Evolutionary conservation across 1,284 basidiomycete species (phyloP).

Genomic region (Paramarasmius palmivorus): DNA sequence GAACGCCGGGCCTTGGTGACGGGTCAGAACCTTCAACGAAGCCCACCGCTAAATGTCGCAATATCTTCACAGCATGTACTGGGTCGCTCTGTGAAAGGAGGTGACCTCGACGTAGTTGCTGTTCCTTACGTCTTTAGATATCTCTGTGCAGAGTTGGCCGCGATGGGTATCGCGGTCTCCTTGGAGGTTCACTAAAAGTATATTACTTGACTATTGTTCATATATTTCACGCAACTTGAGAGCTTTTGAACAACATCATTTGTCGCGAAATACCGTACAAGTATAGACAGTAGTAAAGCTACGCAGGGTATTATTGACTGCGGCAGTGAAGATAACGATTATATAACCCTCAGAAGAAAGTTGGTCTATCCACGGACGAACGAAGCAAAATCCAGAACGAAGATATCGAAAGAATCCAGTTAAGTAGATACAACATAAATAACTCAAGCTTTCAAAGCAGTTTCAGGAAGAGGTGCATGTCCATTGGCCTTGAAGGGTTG

Average conservation of each 20-base stretch:
- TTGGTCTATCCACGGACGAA: background rate
- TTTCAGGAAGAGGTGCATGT: background rate
- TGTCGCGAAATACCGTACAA: background rate
- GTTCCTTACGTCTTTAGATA: slow-evolving; percentile 96
- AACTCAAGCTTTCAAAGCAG: slow-evolving; percentile 1
- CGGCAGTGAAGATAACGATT: too few species aligned
- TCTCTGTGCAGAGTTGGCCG: slow-evolving; percentile 81
- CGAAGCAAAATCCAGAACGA: background rate
- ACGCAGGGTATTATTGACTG: too few species aligned
- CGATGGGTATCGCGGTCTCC: slow-evolving; percentile 86
- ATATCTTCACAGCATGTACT: slow-evolving; percentile 69
- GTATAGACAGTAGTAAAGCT: too few species aligned
- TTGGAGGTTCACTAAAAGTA: slow-evolving; percentile 54
- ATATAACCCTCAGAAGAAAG: background rate
- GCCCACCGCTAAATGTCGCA: slow-evolving; percentile 58
- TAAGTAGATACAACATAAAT: background rate
- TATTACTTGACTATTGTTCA: background rate
- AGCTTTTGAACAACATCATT: too few species aligned
- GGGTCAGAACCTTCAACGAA: slow-evolving; percentile 41
- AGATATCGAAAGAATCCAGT: background rate
- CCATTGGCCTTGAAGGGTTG: background rate
- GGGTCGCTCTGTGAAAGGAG: slow-evolving; percentile 58
- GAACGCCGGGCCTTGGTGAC: slow-evolving; percentile 55
- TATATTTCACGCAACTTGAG: background rate
- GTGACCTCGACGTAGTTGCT: slow-evolving; percentile 90